A percentile compares a stretch with the other conserved stretches of the same genome.
phyloP scores from a whole-genome alignment of 2,329 filamentous ascomycete genomes.

The Acephala macrosclerotiorum region DNA sequence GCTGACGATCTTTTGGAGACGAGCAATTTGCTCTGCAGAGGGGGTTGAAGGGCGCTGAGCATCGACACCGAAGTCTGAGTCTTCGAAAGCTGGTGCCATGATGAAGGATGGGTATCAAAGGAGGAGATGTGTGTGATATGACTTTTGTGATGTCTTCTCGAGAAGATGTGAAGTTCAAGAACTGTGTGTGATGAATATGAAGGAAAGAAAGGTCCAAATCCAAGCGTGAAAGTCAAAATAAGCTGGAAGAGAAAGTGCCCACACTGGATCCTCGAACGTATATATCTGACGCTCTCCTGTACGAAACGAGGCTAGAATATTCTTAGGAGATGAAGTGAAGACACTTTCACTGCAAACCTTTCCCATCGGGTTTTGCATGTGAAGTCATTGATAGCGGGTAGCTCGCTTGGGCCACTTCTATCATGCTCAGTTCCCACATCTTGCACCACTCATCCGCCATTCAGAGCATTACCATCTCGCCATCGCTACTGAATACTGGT shows the following conservation, averaged over 20 bases:
- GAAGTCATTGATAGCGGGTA: constrained; percentile 29
- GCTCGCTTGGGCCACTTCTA: constrained; percentile 18
- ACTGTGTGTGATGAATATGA: constrained; percentile 7
- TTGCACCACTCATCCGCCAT: constrained; percentile 1
- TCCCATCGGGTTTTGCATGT: too few species aligned
- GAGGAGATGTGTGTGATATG: constrained; percentile 3
- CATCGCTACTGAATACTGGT: constrained; percentile 14
- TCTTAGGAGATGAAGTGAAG: constrained; percentile 27
- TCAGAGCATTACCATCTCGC: constrained; percentile 22
- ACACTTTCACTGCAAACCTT: constrained; percentile 24
- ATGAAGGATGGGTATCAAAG: constrained; percentile 41
- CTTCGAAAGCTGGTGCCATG: constrained; percentile 65
- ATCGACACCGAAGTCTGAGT: constrained; percentile 59
- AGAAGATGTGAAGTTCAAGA: too few species aligned
- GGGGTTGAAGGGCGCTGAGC: constrained; percentile 31
- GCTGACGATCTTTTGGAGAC: constrained; percentile 35
- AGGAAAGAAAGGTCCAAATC: neutral
- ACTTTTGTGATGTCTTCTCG: neutral
- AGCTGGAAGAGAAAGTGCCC: constrained; percentile 7
- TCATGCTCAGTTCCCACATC: constrained; percentile 11
- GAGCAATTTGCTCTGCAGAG: constrained; percentile 18
- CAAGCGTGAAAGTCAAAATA: neutral
- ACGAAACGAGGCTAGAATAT: constrained; percentile 41
- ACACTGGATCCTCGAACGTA: constrained; percentile 25
- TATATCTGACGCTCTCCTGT: constrained; percentile 37